phyloP scores from a whole-genome alignment of 495 filamentous ascomycete species.

The Neurospora cerealis region DNA sequence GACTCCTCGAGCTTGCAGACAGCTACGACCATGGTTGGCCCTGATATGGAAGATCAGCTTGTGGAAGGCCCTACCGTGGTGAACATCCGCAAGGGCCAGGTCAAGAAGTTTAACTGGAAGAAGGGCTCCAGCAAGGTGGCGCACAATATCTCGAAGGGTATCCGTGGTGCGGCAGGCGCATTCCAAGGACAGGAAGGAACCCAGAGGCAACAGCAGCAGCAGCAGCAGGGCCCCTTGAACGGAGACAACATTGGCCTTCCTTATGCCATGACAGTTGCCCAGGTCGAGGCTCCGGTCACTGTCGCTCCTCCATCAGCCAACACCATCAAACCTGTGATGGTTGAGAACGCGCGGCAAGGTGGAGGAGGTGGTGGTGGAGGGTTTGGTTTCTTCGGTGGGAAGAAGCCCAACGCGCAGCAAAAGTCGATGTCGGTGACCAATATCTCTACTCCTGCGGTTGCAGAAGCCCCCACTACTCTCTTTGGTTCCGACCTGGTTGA shows the following conservation, averaged over 20 bases:
- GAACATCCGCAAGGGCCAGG: conserved; percentile 83
- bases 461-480: conserved; percentile 52
- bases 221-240: conserved; percentile 32
- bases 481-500: conserved; percentile 88
- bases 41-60: conserved; percentile 57
- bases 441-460: conserved; percentile 33
- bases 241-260: conserved; percentile 50
- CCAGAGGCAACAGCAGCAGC: conserved; percentile 22
- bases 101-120: conserved; percentile 98
- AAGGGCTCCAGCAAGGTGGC: conserved; percentile 87
- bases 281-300: conserved; percentile 35
- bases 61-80: conserved; percentile 80
- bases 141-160: conserved; percentile 86
- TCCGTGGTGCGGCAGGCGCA: conserved; percentile 67
- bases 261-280: conserved; percentile 48
- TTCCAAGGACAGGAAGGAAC: conserved; percentile 34
- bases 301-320: conserved; percentile 9
- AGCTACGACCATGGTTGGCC: conserved; percentile 42
- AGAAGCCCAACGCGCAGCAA: conserved; percentile 22
- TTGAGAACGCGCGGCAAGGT: conserved; percentile 49
- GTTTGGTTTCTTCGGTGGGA: conserved; percentile 66
- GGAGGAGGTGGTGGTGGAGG: conserved; percentile 11
- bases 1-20: conserved; percentile 30
- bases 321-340: conserved; percentile 17
- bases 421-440: conserved; percentile 48